These are phyloP conservation scores for Populus davidiana DNA, from an alignment of 345 rosid species.

Conservation along the genomic window DNA sequence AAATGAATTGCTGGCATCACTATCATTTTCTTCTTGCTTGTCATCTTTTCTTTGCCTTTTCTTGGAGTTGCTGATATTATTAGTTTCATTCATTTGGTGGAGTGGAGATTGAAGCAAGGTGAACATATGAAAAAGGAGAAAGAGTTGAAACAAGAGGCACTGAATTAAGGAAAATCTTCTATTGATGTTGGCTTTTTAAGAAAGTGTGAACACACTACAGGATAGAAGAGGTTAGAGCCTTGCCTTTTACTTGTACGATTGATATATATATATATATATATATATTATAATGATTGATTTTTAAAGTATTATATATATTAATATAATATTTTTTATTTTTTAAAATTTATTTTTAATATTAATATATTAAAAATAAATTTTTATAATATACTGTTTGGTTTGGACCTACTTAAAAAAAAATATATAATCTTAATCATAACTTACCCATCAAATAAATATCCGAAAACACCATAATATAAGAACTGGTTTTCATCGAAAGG, in stretches of 20 bases:
- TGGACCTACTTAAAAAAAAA: too few species aligned
- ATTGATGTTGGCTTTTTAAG: neutral
- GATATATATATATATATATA: neutral
- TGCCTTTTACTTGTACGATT: neutral
- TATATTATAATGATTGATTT: too few species aligned
- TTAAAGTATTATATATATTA: too few species aligned
- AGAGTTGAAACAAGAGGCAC: neutral
- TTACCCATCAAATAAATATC: too few species aligned
- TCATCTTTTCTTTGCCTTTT: conserved; percentile 9
- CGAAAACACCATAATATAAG: too few species aligned
- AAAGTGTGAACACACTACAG: conserved; percentile 7
- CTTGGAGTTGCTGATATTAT: neutral
- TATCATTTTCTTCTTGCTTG: neutral
- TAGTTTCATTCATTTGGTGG: conserved; percentile 22
- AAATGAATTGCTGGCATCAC: neutral
- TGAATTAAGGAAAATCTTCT: neutral
- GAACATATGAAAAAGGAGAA: too few species aligned
- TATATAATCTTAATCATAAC: too few species aligned
- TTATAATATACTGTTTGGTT: too few species aligned
- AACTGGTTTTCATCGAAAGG: too few species aligned
- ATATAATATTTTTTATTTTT: too few species aligned
- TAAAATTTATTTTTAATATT: too few species aligned
- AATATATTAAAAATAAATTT: too few species aligned
- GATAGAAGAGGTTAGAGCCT: neutral
- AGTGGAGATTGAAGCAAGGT: conserved; percentile 1